Conservation (phyloP, 345 rosid genomes). For the Fremontodendron californicum region DNA sequence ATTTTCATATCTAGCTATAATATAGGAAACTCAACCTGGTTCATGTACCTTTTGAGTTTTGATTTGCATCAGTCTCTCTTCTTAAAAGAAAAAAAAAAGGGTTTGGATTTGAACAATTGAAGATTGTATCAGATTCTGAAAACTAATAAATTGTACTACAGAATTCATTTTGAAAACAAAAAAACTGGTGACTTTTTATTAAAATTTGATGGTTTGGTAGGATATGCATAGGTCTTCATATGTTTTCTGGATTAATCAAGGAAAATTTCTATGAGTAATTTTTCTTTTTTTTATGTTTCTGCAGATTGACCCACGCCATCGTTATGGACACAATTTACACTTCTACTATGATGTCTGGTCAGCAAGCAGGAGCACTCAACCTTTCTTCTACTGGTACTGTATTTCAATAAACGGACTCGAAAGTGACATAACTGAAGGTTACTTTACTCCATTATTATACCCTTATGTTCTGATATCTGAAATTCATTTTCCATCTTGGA, state of each 20-base stretch:
- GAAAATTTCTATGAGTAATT: not conserved
- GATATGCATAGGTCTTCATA: too few species aligned
- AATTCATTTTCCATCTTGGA: conserved; percentile 10
- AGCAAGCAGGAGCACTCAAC: conserved; percentile 57
- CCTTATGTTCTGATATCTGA: conserved; percentile 17
- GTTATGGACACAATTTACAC: conserved; percentile 87
- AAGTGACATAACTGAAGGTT: not conserved
- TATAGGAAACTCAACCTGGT: not conserved
- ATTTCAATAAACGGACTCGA: not conserved
- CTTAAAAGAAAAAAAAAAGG: not conserved
- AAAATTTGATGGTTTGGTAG: not conserved
- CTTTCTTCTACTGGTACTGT: conserved; percentile 75
- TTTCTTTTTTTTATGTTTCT: not conserved
- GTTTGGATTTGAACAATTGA: not conserved
- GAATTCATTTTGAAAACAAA: not conserved
- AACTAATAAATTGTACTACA: not conserved
- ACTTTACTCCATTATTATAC: not conserved
- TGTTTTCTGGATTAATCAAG: not conserved
- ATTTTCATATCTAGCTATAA: not conserved
- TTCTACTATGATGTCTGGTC: conserved; percentile 72
- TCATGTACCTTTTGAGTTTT: not conserved
- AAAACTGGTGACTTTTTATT: not conserved
- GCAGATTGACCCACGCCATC: conserved; percentile 83
- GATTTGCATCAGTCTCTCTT: not conserved
- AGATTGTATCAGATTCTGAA: not conserved